phyloP scores from a whole-genome alignment of 257 asterid species.

The Capsicum rhomboideum region DNA sequence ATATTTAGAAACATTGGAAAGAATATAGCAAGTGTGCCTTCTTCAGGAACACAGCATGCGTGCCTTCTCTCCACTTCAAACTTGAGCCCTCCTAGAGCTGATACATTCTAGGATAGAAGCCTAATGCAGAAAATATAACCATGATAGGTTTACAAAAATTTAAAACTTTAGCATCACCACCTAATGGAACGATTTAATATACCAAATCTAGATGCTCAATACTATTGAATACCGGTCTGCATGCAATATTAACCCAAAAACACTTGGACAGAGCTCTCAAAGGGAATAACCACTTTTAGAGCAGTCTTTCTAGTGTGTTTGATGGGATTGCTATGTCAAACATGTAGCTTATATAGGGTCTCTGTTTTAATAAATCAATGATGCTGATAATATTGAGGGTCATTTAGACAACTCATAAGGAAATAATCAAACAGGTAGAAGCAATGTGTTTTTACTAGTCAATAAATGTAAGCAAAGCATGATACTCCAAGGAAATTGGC shows the following conservation, averaged over 20 bases:
- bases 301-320: background rate
- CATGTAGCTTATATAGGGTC: background rate
- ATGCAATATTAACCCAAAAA: background rate
- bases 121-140: background rate
- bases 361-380: background rate
- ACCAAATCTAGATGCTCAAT: background rate
- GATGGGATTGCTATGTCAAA: background rate
- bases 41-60: background rate
- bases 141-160: background rate
- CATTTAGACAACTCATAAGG: background rate
- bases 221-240: background rate
- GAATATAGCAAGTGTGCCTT: background rate
- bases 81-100: background rate
- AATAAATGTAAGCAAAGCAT: background rate
- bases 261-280: background rate
- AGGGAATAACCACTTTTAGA: background rate
- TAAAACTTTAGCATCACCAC: background rate
- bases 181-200: background rate
- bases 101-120: background rate
- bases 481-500: background rate
- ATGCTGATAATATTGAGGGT: background rate
- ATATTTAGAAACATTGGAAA: too few relatives aligned
- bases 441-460: background rate
- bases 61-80: background rate
- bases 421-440: background rate